Evolutionary conservation across 306 rosid species (phyloP), one percentile per base, ranked within the genome.

Genomic region (Casuarina glauca): DNA sequence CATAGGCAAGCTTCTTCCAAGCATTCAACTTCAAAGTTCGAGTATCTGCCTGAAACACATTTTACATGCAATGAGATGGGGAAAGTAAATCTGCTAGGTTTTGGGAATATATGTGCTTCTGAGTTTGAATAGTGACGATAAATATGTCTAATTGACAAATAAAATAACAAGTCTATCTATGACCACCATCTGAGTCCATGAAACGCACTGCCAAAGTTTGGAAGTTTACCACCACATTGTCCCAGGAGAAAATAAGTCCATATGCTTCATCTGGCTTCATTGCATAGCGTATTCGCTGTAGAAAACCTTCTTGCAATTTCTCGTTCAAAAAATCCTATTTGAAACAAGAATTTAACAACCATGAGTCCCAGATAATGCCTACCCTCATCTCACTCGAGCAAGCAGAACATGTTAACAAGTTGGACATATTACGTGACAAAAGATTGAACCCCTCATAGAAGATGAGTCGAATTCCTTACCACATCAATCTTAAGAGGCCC

Each of bases 201-300:
- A 69, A 64, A 73, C 50, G 16, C 52, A 79, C 20, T 52, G 5
- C 48, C 58, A 52, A 32, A 79, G 72, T 69, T 80, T 77, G 63
- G 73, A 82, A 88, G 78, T 76, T 85, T 63, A 96, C 99, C 96
- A 96, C 96, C 51, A 93, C 99, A 78, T 96, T 91, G 78, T 96
- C 99, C 88, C 97, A 96, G 62, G 98, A 91, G 86, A 96, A 96
- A 79, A 96, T 86, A 74, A 96, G 97, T 58, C 99, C 99, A 76
- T 96, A 93, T 75, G 97, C 98, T 85, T 96, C 99, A 88, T 96
- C 99, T 0, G 99, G 99, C 86, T 96, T 96, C 96, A 96, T 93
- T 39, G 99, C 91, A 89, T 96, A 96, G 54, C 99, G 97, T 76
- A 96, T 91, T 7, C 98, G 92, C 58, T 91, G 78, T 79, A 96